These are phyloP conservation scores for Coemansia biformis DNA, from an alignment of 192 early-diverging fungal genomes.

Conservation along the genomic window DNA sequence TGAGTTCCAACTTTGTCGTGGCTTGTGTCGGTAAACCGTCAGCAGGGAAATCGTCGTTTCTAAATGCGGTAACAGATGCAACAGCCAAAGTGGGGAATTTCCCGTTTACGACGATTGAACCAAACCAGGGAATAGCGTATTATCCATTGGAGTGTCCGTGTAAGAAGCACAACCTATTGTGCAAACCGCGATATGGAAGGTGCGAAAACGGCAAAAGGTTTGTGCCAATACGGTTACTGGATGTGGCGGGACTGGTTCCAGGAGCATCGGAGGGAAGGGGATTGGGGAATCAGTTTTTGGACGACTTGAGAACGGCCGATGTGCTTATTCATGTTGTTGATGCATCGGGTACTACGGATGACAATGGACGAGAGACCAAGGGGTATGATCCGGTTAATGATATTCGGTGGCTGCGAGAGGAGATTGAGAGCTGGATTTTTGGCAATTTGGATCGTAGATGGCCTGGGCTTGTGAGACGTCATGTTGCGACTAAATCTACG, in stretches of 20 bases:
- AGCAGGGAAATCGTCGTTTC: conserved; percentile 77
- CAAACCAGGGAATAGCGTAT: conserved; percentile 75
- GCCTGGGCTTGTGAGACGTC: conserved; percentile 61
- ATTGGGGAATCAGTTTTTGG: conserved; percentile 75
- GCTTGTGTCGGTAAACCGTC: conserved; percentile 71
- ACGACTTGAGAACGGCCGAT: conserved; percentile 73
- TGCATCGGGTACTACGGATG: conserved; percentile 77
- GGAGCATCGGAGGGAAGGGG: conserved; percentile 71
- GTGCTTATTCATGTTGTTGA: conserved; percentile 82
- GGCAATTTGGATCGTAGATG: conserved; percentile 68
- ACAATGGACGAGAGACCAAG: conserved; percentile 64
- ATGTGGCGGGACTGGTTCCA: conserved; percentile 80
- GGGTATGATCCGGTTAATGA: conserved; percentile 82
- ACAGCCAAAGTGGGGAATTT: conserved; percentile 79
- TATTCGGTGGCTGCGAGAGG: conserved; percentile 71
- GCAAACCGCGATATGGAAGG: conserved; percentile 69
- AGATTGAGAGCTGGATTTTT: conserved; percentile 72
- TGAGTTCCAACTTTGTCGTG: conserved; percentile 53
- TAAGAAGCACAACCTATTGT: conserved; percentile 49
- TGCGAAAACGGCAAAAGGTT: conserved; percentile 61
- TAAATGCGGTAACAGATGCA: conserved; percentile 78
- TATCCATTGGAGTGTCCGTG: conserved; percentile 71
- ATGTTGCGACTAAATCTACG: conserved; percentile 52
- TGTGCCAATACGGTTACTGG: conserved; percentile 69
- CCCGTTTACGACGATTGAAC: conserved; percentile 84